These are phyloP conservation scores for Microsporum ferrugineum DNA, from an alignment of 2,329 filamentous ascomycete species.

Conservation along the genomic window DNA sequence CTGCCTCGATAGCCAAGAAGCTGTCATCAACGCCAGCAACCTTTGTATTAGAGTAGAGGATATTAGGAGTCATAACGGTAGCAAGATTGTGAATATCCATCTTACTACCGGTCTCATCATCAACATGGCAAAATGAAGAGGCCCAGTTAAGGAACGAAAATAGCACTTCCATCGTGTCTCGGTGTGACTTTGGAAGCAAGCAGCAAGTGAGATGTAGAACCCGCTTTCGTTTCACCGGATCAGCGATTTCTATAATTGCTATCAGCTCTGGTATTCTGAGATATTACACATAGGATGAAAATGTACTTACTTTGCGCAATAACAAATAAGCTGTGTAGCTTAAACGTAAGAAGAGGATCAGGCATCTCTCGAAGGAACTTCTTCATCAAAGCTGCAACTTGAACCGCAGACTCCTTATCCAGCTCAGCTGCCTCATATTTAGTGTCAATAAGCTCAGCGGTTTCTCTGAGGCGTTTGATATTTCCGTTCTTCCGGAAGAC, in stretches of 20 bases:
- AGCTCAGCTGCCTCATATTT: conserved; percentile 79
- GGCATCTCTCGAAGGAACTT: conserved; percentile 90
- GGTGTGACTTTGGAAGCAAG: conserved; percentile 78
- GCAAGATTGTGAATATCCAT: conserved; percentile 98
- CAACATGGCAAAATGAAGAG: conserved; percentile 90
- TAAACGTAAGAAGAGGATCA: conserved; percentile 88
- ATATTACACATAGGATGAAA: background rate
- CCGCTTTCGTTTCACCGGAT: conserved; percentile 69
- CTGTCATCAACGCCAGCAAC: conserved; percentile 68
- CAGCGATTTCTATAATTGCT: conserved; percentile 51
- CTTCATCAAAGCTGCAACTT: conserved; percentile 86
- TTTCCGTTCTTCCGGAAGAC: conserved; percentile 99
- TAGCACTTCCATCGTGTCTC: conserved; percentile 87
- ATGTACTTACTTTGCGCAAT: conserved; percentile 59
- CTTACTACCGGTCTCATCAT: conserved; percentile 93
- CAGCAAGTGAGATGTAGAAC: conserved; percentile 87
- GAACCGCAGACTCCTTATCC: conserved; percentile 79
- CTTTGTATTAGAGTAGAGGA: conserved; percentile 51
- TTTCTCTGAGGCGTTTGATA: conserved; percentile 81
- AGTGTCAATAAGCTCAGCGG: conserved; percentile 74
- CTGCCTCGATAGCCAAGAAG: conserved; percentile 85
- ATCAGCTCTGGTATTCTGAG: background rate
- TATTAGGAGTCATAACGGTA: conserved; percentile 93
- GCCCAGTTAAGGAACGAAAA: conserved; percentile 97
- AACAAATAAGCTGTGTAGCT: conserved; percentile 84